phyloP scores from a whole-genome alignment of 2,329 filamentous ascomycete genomes.

The Domatiomyces catenatus region DNA sequence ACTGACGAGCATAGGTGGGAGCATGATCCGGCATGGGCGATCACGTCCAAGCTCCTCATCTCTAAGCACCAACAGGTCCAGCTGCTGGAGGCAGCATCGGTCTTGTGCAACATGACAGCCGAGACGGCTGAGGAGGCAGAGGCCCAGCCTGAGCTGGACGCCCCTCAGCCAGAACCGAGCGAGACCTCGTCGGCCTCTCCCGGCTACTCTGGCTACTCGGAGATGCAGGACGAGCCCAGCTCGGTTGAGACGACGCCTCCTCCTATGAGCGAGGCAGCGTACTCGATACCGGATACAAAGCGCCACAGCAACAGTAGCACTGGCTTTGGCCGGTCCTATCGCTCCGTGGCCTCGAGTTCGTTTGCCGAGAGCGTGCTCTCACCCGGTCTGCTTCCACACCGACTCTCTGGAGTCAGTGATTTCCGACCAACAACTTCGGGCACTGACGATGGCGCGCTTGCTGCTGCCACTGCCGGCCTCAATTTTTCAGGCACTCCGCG shows the following conservation, averaged over 20 bases:
- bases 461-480: slow-evolving; percentile 79
- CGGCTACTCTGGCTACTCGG: slow-evolving; percentile 64
- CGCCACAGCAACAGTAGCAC: slow-evolving; percentile 38
- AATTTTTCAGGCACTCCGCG: slow-evolving; percentile 76
- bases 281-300: slow-evolving; percentile 40
- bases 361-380: slow-evolving; percentile 38
- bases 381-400: slow-evolving; percentile 41
- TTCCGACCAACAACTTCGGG: slow-evolving; percentile 66
- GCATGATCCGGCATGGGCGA: slow-evolving; percentile 94
- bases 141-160: slow-evolving; percentile 50
- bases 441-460: slow-evolving; percentile 66
- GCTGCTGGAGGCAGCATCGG: slow-evolving; percentile 89
- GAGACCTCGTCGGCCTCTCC: slow-evolving; percentile 73
- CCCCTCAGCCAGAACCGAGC: slow-evolving; percentile 54
- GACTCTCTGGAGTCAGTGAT: slow-evolving; percentile 56
- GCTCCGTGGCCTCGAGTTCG: slow-evolving; percentile 48
- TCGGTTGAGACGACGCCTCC: slow-evolving; percentile 89
- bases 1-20: slow-evolving; percentile 62
- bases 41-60: slow-evolving; percentile 92
- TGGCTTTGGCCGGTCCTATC: slow-evolving; percentile 60
- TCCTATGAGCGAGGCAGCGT: slow-evolving; percentile 53
- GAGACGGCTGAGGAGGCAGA: slow-evolving; percentile 44
- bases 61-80: slow-evolving; percentile 99
- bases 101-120: slow-evolving; percentile 76
- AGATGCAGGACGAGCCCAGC: slow-evolving; percentile 58